phyloP scores from a whole-genome alignment of 2,329 filamentous ascomycete species.

The Huntiella omanensis region DNA sequence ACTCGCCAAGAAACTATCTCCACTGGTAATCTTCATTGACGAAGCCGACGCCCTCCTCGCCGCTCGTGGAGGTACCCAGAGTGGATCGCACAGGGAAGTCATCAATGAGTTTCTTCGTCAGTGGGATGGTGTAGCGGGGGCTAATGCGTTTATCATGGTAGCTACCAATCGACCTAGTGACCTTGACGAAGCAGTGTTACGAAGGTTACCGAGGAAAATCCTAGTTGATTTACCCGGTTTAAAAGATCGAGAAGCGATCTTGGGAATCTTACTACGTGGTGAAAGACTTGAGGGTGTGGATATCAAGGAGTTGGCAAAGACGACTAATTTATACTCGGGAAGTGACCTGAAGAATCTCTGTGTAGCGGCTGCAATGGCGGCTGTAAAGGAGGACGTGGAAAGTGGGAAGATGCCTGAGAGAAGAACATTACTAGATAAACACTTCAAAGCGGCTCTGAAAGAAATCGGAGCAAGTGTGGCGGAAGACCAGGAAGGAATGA shows the following conservation, averaged over 20 bases:
- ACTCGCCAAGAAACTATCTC: constrained; percentile 74
- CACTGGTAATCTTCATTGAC: constrained; percentile 90
- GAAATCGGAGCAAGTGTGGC: constrained; percentile 87
- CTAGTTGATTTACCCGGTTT: constrained; percentile 55
- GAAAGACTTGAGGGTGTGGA: constrained; percentile 38
- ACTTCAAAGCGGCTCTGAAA: constrained; percentile 71
- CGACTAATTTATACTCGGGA: constrained; percentile 62
- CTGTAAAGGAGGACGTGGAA: constrained; percentile 53
- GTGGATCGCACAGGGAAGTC: constrained; percentile 63
- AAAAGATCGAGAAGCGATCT: constrained; percentile 45
- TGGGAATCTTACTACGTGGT: constrained; percentile 51
- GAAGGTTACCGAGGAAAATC: constrained; percentile 54
- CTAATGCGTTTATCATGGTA: constrained; percentile 91
- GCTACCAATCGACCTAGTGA: constrained; percentile 93
- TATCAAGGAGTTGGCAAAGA: constrained; percentile 43
- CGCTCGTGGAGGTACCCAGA: constrained; percentile 45
- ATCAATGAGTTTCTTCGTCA: constrained; percentile 95
- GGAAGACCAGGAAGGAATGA: constrained; percentile 78
- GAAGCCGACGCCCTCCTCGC: constrained; percentile 89
- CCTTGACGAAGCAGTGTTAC: constrained; percentile 69
- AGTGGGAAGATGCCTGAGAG: constrained; percentile 17
- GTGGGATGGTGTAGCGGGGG: constrained; percentile 78
- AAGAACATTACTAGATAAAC: constrained; percentile 35
- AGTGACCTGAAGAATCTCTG: constrained; percentile 70
- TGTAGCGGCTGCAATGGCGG: constrained; percentile 61